Percentiles rank a stretch among this genome's conserved stretches.
Conservation (phyloP, 2,329 filamentous ascomycete genomes). For the Aspergillus cejpii region DNA sequence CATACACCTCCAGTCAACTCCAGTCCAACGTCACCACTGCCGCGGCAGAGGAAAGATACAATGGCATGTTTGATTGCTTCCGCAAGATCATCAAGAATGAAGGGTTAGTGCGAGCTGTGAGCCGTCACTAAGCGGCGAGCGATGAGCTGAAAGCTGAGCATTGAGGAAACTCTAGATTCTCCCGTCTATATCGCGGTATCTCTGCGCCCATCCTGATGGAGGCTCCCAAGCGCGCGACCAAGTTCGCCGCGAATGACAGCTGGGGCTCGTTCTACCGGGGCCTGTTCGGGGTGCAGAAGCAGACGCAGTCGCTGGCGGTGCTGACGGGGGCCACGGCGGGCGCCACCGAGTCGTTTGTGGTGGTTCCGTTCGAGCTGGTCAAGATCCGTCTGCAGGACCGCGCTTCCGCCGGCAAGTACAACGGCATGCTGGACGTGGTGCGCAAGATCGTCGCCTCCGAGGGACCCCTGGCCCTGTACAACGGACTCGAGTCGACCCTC, state of each 20-base stretch:
- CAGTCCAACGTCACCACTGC: conserved; percentile 62
- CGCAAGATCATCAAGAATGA: conserved; percentile 93
- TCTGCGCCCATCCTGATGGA: conserved; percentile 96
- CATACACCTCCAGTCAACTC: conserved; percentile 63
- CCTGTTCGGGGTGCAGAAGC: conserved; percentile 73
- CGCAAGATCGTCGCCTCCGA: conserved; percentile 69
- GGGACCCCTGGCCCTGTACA: conserved; percentile 83
- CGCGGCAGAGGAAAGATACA: conserved; percentile 74
- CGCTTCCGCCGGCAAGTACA: conserved; percentile 72
- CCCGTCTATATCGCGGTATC: conserved; percentile 91
- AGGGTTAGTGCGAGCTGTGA: conserved; percentile 74
- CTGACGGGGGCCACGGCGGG: conserved; percentile 91
- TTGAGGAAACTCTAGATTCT: conserved; percentile 54
- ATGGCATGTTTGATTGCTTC: conserved; percentile 97
- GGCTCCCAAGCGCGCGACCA: conserved; percentile 90
- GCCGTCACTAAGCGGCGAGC: too few species aligned
- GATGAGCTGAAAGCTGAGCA: too few species aligned
- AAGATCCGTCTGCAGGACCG: conserved; percentile 98
- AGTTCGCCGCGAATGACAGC: conserved; percentile 97
- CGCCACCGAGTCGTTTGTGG: conserved; percentile 91
- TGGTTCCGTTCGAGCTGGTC: conserved; percentile 95
- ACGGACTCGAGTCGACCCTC: conserved; percentile 91
- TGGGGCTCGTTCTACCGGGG: conserved; percentile 94
- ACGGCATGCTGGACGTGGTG: conserved; percentile 49
- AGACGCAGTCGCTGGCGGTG: conserved; percentile 85